Base-by-base conservation (phyloP, 1,284 basidiomycete species). In the Ceratobasidium sp. region DNA sequence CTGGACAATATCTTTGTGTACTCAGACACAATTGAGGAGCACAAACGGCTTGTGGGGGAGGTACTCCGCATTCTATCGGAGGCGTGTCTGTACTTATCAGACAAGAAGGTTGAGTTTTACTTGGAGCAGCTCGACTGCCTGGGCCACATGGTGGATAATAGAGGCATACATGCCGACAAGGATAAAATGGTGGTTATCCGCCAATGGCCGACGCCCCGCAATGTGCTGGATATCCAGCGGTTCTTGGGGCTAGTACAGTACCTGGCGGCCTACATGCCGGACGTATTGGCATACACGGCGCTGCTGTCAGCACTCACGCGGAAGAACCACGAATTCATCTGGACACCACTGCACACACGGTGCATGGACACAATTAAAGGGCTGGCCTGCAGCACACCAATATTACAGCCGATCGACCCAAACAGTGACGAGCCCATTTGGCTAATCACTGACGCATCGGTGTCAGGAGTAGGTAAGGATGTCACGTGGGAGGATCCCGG, bases 311-410 rank as follows among this genome's bases (percentile, higher is more conserved):
- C 81, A 0, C 61, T 84, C 0, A 77, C 76, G 13, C 73, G 63
- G 0, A 0, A 0, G 79, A 16, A 77, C 67, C 0, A 73, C 76
- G 0, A 76, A 76, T 0, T 83, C 79, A 59, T 46, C 77, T 0
- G 83, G 82, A 82, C 77, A 70, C 0, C 76, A 74, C 23, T 81
- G 77, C 0, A 76, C 82, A 5, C 83, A 52, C 54, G 77, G 0
- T 81, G 81, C 0, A 83, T 84, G 44, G 79, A 83, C 16, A 79
- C 81, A 1, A 75, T 84, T 0, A 84, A 84, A 55, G 16, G 23
- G 0, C 74, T 80, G 1, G 76, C 77, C 78, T 0, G 55, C 73
- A 1, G 79, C 79, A 0, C 58, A 82, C 1, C 44, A 73, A 2
- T 82, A 82, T 73, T 69, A 73, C 0, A 8, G 18, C 0, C 57